Base-by-base conservation (phyloP, 495 filamentous ascomycete genomes). In the Penicillium maclennaniae region DNA sequence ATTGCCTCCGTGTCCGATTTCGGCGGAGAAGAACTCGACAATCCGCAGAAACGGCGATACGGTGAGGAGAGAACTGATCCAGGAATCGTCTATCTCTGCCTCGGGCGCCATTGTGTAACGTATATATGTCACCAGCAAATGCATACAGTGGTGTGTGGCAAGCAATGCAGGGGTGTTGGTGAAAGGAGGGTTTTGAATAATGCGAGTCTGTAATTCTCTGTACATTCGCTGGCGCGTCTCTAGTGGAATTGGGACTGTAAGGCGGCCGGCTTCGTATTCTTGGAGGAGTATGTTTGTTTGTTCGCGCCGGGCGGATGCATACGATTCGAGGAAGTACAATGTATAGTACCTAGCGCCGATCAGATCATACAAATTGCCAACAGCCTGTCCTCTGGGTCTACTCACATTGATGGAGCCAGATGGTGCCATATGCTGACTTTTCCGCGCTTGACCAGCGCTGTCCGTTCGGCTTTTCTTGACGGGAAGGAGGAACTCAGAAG, bases 71-170 rank as follows among this genome's bases (percentile, higher is more conserved):
- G 72, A 75, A 47, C 66, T 69, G 44, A 77, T 75, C 72, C 72
- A 77, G 15, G 68, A 69, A 46, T 75, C 69, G 43, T 77, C 69
- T 7, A 61, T 54, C 12, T 60, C 59, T 3, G 44, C 62, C 23
- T 70, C 72, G 1, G 69, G 58, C 1, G 61, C 62, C 46, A 74
- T 69, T 7, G 72, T 73, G 46, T 68, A 59, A 38, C 65, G 69
- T 44, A 77, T 66, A 21, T 70, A 75, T 3, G 64, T 68, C 23
- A 77, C 69, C 6, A 77, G 58, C 14, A 77, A 47, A 25, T 70
- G 62, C 68, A 77, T 74, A 55, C 72, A 77, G 47, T 77, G 74
- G 38, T 77, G 72, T 15, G 74, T 74, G 19, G 71, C 68, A 51
- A 75, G 59, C n/a, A 77, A 61, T 3, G 72, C 69, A 10, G 67